Conservation (phyloP, 139 green algal genomes). For the Coccomyxa sp. region DNA sequence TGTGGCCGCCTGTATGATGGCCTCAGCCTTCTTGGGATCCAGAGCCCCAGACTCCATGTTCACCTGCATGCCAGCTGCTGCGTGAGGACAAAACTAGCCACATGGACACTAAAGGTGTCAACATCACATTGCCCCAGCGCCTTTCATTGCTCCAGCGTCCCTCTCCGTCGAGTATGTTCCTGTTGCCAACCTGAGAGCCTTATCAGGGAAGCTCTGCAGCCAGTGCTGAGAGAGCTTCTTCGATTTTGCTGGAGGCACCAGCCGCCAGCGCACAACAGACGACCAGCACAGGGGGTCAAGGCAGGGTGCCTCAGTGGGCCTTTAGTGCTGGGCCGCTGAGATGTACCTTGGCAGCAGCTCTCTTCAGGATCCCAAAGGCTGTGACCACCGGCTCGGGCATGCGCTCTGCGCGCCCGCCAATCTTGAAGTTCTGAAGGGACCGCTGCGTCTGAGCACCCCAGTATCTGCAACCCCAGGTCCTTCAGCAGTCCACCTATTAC, state of each 20-base stretch:
- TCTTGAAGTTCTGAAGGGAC: slow-evolving; percentile 95
- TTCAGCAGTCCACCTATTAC: background rate
- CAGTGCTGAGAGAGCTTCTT: too few species aligned
- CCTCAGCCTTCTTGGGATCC: slow-evolving; percentile 52
- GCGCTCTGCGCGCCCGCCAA: slow-evolving; percentile 80
- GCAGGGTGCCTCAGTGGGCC: background rate
- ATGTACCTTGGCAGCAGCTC: slow-evolving; percentile 68
- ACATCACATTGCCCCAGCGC: background rate
- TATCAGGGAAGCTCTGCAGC: background rate
- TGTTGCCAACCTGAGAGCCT: too few species aligned
- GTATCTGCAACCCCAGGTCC: slow-evolving; percentile 52
- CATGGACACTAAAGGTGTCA: background rate
- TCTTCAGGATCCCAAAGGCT: slow-evolving; percentile 91
- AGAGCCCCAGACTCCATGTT: slow-evolving; percentile 72
- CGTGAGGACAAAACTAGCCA: background rate
- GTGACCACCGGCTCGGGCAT: slow-evolving; percentile 91
- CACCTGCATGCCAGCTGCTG: slow-evolving; percentile 33
- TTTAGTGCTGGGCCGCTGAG: too few species aligned
- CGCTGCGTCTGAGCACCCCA: slow-evolving; percentile 98
- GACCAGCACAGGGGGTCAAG: background rate
- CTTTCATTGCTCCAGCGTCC: too few species aligned
- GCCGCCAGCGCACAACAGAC: background rate
- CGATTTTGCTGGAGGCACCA: too few species aligned
- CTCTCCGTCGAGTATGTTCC: too few species aligned
- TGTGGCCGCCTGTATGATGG: slow-evolving; percentile 62